Conservation (phyloP, 2,329 filamentous ascomycete genomes). For the Fusarium goolgardi region DNA sequence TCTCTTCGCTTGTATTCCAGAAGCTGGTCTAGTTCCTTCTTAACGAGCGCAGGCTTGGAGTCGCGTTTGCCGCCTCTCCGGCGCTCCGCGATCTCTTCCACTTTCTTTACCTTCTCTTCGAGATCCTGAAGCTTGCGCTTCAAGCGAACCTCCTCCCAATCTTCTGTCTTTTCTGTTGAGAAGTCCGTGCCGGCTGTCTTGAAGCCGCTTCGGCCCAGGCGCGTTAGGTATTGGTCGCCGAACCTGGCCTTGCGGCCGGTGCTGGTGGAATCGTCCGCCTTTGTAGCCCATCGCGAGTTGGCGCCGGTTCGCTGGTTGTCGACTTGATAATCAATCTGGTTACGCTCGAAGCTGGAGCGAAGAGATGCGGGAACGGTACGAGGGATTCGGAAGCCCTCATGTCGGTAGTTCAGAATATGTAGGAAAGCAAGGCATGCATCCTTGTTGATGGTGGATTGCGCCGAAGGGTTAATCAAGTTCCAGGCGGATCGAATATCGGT, state of each 20-base stretch:
- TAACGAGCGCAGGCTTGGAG: constrained; percentile 89
- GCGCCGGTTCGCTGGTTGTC: constrained; percentile 75
- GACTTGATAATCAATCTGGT: constrained; percentile 95
- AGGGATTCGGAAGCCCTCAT: constrained; percentile 94
- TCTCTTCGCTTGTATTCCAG: constrained; percentile 92
- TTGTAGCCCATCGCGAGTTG: constrained; percentile 81
- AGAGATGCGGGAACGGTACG: constrained; percentile 92
- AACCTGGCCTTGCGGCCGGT: constrained; percentile 97
- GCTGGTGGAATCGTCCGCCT: constrained; percentile 80
- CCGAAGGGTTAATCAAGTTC: constrained; percentile 97
- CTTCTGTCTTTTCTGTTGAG: constrained; percentile 83
- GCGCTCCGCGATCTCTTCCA: constrained; percentile 78
- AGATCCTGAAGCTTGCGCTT: constrained; percentile 92
- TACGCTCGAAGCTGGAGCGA: constrained; percentile 90
- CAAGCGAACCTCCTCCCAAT: constrained; percentile 97
- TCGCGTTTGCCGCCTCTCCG: constrained; percentile 74
- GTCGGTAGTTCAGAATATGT: constrained; percentile 94
- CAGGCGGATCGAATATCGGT: constrained; percentile 90
- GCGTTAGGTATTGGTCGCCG: constrained; percentile 93
- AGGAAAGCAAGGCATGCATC: constrained; percentile 94
- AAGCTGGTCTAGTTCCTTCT: constrained; percentile 92
- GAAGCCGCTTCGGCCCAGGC: constrained; percentile 85
- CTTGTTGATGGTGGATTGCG: constrained; percentile 85
- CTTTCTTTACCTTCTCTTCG: constrained; percentile 85
- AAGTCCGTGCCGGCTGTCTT: constrained; percentile 91